These are phyloP conservation scores for Mrakia blollopis DNA, from an alignment of 768 basidiomycete genomes.

Conservation along the genomic window DNA sequence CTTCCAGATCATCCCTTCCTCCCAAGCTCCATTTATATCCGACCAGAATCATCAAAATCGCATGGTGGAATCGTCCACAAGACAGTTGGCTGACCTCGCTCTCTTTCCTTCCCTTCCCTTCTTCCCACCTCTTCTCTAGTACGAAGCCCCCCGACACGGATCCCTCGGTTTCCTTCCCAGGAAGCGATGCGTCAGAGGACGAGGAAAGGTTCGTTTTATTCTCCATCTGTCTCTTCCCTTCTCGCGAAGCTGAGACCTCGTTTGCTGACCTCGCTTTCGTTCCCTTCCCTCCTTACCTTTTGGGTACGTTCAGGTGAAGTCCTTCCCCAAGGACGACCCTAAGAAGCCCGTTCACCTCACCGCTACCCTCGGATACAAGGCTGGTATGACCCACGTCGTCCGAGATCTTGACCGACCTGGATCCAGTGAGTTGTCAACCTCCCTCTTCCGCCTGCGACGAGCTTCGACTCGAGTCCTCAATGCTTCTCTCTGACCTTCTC, in stretches of 20 bases:
- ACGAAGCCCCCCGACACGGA: constrained; percentile 97
- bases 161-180: constrained; percentile 61
- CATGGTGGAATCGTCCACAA: background rate
- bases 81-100: background rate
- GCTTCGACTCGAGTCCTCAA: background rate
- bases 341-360: constrained; percentile 99
- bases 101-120: background rate
- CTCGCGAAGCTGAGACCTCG: background rate
- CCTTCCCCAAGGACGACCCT: constrained; percentile 99
- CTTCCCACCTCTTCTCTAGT: constrained; percentile 50
- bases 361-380: constrained; percentile 98
- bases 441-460: background rate
- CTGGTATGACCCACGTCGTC: constrained; percentile 99
- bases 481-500: background rate
- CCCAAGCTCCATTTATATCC: background rate
- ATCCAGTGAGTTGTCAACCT: constrained; percentile 69
- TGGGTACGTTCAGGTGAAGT: constrained; percentile 65
- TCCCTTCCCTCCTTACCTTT: background rate
- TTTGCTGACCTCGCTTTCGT: background rate
- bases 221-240: background rate
- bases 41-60: background rate
- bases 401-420: constrained; percentile 99
- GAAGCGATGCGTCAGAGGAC: constrained; percentile 33
- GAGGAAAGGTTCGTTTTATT: constrained; percentile 31
- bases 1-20: background rate